A percentile compares a stretch with the other conserved stretches of the same genome.
Evolutionary conservation across 176 grass and related monocot genomes (phyloP).

Genomic region (Thinopyrum elongatum): DNA sequence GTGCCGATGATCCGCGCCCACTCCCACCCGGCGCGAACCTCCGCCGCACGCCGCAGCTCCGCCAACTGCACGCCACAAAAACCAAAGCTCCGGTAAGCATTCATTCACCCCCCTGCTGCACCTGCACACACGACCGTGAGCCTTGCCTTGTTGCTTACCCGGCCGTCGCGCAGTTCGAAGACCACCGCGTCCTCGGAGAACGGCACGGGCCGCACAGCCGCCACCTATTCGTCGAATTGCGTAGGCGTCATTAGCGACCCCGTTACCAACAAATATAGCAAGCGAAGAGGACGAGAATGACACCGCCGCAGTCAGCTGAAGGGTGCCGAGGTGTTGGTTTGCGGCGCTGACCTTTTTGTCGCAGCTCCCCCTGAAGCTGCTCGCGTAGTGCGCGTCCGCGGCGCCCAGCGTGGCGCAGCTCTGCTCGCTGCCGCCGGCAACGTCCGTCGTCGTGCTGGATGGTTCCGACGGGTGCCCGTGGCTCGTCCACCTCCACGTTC

Average conservation of each 20-base stretch:
- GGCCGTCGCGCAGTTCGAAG: constrained; percentile 84
- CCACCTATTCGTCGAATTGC: constrained; percentile 60
- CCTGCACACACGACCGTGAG: neutral
- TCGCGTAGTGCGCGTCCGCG: constrained; percentile 9
- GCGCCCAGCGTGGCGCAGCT: constrained; percentile 35
- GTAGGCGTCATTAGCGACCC: neutral
- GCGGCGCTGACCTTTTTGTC: constrained; percentile 60
- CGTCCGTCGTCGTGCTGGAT: neutral
- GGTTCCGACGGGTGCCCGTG: constrained; percentile 53
- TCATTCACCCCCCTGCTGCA: neutral
- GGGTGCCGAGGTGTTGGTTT: neutral
- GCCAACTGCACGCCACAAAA: constrained; percentile 58
- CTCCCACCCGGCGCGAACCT: constrained; percentile 51
- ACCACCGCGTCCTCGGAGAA: constrained; percentile 82
- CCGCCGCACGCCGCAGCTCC: constrained; percentile 63
- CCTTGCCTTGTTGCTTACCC: constrained; percentile 45
- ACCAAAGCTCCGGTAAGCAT: neutral
- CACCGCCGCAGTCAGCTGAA: neutral
- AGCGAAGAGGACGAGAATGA: neutral
- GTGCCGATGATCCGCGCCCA: constrained; percentile 81
- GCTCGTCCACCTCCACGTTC: constrained; percentile 78
- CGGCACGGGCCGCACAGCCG: constrained; percentile 61
- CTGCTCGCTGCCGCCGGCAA: neutral
- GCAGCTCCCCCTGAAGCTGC: constrained; percentile 60
- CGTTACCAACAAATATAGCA: neutral